phyloP scores from a whole-genome alignment of 2,329 filamentous ascomycete genomes.

The Phaeoacremonium minimum region DNA sequence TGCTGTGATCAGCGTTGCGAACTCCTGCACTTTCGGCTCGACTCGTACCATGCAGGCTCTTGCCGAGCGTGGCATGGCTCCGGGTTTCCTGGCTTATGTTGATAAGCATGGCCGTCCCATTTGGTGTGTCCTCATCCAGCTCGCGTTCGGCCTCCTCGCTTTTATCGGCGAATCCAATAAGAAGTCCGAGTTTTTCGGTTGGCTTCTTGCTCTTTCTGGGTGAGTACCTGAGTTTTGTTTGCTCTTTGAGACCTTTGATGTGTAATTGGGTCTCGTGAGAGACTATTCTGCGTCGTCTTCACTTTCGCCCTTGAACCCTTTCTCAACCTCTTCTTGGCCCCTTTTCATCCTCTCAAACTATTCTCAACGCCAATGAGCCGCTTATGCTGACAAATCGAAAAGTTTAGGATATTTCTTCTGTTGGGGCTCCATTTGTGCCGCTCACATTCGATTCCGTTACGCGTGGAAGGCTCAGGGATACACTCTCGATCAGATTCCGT shows the following conservation, averaged over 20 bases:
- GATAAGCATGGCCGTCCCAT: slow-evolving; percentile 58
- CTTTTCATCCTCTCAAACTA: no score
- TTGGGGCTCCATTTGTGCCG: slow-evolving; percentile 65
- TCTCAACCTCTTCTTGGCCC: no score
- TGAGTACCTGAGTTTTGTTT: no score
- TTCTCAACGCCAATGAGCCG: no score
- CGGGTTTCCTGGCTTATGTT: slow-evolving; percentile 54
- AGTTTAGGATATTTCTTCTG: slow-evolving; percentile 71
- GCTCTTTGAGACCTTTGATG: no score
- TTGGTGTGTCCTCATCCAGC: slow-evolving; percentile 45
- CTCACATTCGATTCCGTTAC: slow-evolving; percentile 62
- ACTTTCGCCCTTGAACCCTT: no score
- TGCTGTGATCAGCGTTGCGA: slow-evolving; percentile 47
- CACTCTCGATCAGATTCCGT: slow-evolving; percentile 41
- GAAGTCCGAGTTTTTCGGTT: slow-evolving; percentile 49
- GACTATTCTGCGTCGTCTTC: no score
- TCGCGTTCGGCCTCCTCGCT: slow-evolving; percentile 55
- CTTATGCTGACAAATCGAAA: no score
- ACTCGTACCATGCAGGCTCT: slow-evolving; percentile 48
- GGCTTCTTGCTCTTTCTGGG: slow-evolving; percentile 68
- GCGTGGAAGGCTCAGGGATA: slow-evolving; percentile 58
- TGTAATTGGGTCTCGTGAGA: no score
- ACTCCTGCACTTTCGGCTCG: slow-evolving; percentile 45
- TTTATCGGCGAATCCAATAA: slow-evolving; percentile 46
- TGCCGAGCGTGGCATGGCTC: slow-evolving; percentile 45